Conservation (phyloP, 2,329 filamentous ascomycete genomes). For the Nothophaeocryptopus gaeumannii region DNA sequence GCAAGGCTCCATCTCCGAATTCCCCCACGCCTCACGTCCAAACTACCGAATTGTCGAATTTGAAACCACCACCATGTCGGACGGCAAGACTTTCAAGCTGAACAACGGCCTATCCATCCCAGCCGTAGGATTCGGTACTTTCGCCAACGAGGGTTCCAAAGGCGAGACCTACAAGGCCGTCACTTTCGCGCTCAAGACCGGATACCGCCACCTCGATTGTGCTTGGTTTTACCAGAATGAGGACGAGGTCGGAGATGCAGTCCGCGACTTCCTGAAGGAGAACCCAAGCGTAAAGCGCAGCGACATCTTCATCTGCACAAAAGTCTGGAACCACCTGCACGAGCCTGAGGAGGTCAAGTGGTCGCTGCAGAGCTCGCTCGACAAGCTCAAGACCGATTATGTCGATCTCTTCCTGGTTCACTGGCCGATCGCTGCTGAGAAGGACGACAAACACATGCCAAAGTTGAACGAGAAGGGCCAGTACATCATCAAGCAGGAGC, state of each 20-base stretch:
- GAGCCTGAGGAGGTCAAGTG: conserved; percentile 38
- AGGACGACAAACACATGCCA: conserved; percentile 46
- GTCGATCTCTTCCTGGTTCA: conserved; percentile 38
- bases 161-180: conserved; percentile 58
- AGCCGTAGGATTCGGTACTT: conserved; percentile 64
- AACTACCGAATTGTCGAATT: too few relatives aligned
- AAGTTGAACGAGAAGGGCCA: conserved; percentile 53
- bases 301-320: conserved; percentile 53
- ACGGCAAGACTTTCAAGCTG: conserved; percentile 52
- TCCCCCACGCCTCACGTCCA: too few relatives aligned
- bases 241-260: conserved; percentile 51
- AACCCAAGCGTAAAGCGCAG: conserved; percentile 46
- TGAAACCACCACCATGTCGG: conserved; percentile 50
- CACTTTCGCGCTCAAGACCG: conserved; percentile 48
- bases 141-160: conserved; percentile 62
- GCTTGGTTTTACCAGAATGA: conserved; percentile 57
- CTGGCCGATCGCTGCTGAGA: conserved; percentile 53
- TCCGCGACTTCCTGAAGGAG: conserved; percentile 55
- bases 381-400: conserved; percentile 36
- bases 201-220: conserved; percentile 56
- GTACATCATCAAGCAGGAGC: conserved; percentile 62
- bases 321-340: conserved; percentile 55
- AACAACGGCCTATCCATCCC: conserved; percentile 61
- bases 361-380: conserved; percentile 35
- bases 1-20: too few relatives aligned